Evolutionary conservation across 1,284 basidiomycete genomes (phyloP).

Genomic region (Clitocybe nebularis): DNA sequence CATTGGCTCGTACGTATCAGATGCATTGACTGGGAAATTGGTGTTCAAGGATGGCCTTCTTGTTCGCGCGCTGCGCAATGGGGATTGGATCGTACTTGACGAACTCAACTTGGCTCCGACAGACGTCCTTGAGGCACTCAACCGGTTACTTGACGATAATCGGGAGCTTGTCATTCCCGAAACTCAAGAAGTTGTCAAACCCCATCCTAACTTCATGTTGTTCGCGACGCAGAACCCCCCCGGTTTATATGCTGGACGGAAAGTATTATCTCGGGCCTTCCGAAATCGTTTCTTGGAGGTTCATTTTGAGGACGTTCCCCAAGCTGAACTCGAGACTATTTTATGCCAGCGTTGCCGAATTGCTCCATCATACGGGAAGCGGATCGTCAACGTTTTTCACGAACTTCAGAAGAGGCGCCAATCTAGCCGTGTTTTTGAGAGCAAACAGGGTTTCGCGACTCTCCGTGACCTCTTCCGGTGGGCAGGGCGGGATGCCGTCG

Average conservation of each 20-base stretch:
- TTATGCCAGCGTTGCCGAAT: constrained; percentile 86
- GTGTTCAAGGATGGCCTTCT: constrained; percentile 94
- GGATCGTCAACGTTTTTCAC: constrained; percentile 89
- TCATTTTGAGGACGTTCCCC: constrained; percentile 97
- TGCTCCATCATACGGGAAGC: constrained; percentile 88
- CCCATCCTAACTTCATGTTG: constrained; percentile 96
- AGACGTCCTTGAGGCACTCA: constrained; percentile 96
- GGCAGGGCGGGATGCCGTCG: constrained; percentile 87
- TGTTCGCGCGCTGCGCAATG: constrained; percentile 87
- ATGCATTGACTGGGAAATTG: constrained; percentile 87
- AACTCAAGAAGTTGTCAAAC: constrained; percentile 91
- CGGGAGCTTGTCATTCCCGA: constrained; percentile 95
- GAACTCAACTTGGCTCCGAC: constrained; percentile 98
- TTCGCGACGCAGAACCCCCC: constrained; percentile 99
- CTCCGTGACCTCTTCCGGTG: constrained; percentile 97
- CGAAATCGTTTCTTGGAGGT: constrained; percentile 98
- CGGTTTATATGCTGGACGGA: constrained; percentile 95
- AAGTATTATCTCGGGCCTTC: constrained; percentile 94
- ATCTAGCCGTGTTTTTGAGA: constrained; percentile 91
- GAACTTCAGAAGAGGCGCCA: constrained; percentile 94
- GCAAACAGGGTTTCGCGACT: constrained; percentile 95
- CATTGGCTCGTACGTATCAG: constrained; percentile 94
- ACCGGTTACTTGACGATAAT: constrained; percentile 96
- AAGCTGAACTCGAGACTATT: constrained; percentile 91
- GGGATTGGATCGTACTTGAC: constrained; percentile 98